Conservation (phyloP, 352 stramenopile species). For the Phytophthora lateralis region DNA sequence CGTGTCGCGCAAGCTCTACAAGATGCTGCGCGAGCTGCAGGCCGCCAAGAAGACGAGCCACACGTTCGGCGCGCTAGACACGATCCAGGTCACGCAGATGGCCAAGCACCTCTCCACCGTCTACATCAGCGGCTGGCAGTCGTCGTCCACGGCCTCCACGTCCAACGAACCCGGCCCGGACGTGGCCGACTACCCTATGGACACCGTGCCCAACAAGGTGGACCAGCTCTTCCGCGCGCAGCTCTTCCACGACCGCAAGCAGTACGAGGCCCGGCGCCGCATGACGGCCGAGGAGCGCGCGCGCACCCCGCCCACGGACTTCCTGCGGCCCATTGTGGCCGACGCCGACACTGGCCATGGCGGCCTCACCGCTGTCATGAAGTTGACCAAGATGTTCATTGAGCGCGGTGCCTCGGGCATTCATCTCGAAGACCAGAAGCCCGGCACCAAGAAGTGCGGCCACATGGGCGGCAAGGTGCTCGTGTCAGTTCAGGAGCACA, state of each 20-base stretch:
- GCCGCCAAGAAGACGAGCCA: constrained; percentile 80
- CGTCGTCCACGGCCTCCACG: constrained; percentile 92
- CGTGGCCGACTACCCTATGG: constrained; percentile 98
- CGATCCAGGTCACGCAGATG: constrained; percentile 96
- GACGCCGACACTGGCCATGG: constrained; percentile 98
- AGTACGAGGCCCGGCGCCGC: constrained; percentile 93
- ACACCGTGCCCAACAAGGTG: constrained; percentile 98
- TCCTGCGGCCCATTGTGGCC: constrained; percentile 96
- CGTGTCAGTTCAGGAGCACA: constrained; percentile 97
- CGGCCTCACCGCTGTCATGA: constrained; percentile 97
- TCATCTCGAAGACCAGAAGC: constrained; percentile 99
- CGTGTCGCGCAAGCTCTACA: constrained; percentile 87
- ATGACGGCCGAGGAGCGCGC: constrained; percentile 82
- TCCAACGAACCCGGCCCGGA: constrained; percentile 97
- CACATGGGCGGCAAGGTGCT: constrained; percentile 99
- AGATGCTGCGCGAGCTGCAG: constrained; percentile 85
- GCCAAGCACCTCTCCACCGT: constrained; percentile 94
- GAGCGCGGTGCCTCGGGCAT: constrained; percentile 97
- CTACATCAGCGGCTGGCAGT: constrained; percentile 99
- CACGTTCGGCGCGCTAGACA: constrained; percentile 91
- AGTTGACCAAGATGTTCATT: constrained; percentile 98
- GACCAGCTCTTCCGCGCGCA: constrained; percentile 98
- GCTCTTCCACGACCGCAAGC: constrained; percentile 97
- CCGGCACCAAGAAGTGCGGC: constrained; percentile 99
- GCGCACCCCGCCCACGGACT: constrained; percentile 91